These are phyloP conservation scores for Aristolochia contorta DNA, from an alignment of 164 flowering plant species.

Conservation along the genomic window DNA sequence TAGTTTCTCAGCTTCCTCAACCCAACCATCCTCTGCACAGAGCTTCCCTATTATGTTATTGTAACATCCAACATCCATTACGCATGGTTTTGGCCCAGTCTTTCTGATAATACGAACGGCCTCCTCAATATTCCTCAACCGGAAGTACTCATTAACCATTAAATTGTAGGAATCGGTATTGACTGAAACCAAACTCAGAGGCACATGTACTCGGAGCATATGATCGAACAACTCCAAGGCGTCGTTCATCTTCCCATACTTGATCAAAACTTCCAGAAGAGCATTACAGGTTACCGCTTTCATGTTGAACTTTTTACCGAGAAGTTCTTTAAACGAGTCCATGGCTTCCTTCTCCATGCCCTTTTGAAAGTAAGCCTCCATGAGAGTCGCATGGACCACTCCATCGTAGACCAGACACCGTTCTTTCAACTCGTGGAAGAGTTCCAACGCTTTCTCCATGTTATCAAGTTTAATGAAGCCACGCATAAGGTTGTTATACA, in stretches of 20 bases:
- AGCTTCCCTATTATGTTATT: slow-evolving; percentile 53
- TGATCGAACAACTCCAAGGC: slow-evolving; percentile 52
- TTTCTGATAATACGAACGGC: slow-evolving; percentile 41
- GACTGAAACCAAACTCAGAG: slow-evolving; percentile 54
- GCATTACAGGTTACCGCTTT: slow-evolving; percentile 58
- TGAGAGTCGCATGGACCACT: slow-evolving; percentile 53
- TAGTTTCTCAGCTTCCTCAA: slow-evolving; percentile 47
- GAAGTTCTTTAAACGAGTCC: slow-evolving; percentile 44
- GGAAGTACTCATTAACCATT: slow-evolving; percentile 67
- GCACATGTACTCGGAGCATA: slow-evolving; percentile 63
- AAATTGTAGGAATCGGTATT: slow-evolving; percentile 55
- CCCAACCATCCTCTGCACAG: slow-evolving; percentile 36
- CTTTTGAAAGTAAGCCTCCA: slow-evolving; percentile 63
- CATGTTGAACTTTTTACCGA: slow-evolving; percentile 48
- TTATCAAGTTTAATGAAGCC: slow-evolving; percentile 51
- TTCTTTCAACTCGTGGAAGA: slow-evolving; percentile 68
- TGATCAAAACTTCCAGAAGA: slow-evolving; percentile 54
- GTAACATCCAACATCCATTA: slow-evolving; percentile 61
- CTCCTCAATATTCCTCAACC: slow-evolving; percentile 36
- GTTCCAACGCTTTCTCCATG: slow-evolving; percentile 53
- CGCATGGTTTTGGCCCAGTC: slow-evolving; percentile 53
- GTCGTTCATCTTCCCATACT: slow-evolving; percentile 40
- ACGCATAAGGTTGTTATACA: slow-evolving; percentile 53
- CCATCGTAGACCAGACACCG: slow-evolving; percentile 82
- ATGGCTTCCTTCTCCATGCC: slow-evolving; percentile 67